These are phyloP conservation scores for Russula griseocarnosa DNA, from an alignment of 768 basidiomycete species.

Conservation along the genomic window DNA sequence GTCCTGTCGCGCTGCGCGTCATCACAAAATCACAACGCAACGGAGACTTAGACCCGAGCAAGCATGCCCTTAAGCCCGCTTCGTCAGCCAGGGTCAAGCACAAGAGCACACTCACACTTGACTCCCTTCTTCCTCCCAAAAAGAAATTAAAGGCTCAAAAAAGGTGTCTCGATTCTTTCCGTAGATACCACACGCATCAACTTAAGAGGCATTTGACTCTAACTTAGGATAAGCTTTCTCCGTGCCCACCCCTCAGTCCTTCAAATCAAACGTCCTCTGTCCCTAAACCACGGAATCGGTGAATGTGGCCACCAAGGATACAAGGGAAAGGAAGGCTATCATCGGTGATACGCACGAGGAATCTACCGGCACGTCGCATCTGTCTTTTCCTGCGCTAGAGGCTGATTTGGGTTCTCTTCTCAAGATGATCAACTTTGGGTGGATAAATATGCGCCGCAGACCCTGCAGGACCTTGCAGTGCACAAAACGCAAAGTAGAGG, in stretches of 20 bases:
- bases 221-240: slow-evolving; percentile 20
- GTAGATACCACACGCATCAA: slow-evolving; percentile 11
- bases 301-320: slow-evolving; percentile 12
- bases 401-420: background rate
- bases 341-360: background rate
- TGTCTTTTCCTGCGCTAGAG: background rate
- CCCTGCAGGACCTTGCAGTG: slow-evolving; percentile 69
- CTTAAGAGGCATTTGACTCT: slow-evolving; percentile 1
- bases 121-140: slow-evolving; percentile 21
- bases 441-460: slow-evolving; percentile 35
- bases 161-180: slow-evolving; percentile 14
- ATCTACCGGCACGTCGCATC: slow-evolving; percentile 2
- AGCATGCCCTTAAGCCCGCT: slow-evolving; percentile 14
- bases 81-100: slow-evolving; percentile 10
- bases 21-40: too few species aligned
- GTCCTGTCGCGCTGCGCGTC: too few species aligned
- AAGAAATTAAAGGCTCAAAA: slow-evolving; percentile 21
- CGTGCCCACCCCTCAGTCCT: slow-evolving; percentile 2
- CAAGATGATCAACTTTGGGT: slow-evolving; percentile 35
- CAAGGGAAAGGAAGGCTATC: slow-evolving; percentile 32
- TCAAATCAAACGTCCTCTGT: slow-evolving; percentile 1
- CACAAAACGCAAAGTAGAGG: slow-evolving; percentile 75
- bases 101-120: slow-evolving; percentile 26
- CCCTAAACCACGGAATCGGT: background rate
- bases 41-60: too few species aligned